These are phyloP conservation scores for Ceratobasidium sp. DNA, from an alignment of 1,284 basidiomycete species.

Conservation along the genomic window DNA sequence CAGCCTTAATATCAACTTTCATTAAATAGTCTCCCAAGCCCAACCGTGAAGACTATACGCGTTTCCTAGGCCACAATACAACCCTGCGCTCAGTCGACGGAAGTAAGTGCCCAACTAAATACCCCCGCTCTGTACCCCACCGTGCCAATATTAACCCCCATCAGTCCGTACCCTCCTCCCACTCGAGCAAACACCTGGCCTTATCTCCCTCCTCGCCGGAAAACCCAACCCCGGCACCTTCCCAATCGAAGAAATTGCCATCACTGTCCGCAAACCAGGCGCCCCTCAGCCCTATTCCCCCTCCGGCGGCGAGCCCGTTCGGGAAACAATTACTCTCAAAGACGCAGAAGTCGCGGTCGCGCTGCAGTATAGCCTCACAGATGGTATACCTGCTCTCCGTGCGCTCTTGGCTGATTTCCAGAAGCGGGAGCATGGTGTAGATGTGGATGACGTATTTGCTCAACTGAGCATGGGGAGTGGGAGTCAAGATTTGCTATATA, in stretches of 20 bases:
- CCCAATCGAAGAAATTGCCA: slow-evolving; percentile 83
- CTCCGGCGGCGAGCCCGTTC: slow-evolving; percentile 54
- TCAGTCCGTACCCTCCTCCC: slow-evolving; percentile 76
- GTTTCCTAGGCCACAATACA: slow-evolving; percentile 33
- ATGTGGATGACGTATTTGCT: slow-evolving; percentile 74
- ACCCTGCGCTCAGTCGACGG: slow-evolving; percentile 27
- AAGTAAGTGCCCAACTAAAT: slow-evolving; percentile 13
- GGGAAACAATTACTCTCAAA: slow-evolving; percentile 66
- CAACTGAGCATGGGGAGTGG: slow-evolving; percentile 83
- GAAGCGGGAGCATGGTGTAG: slow-evolving; percentile 71
- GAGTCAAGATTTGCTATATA: slow-evolving; percentile 90
- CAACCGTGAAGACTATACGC: slow-evolving; percentile 20
- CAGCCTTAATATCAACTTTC: neutral
- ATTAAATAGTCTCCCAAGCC: slow-evolving; percentile 16
- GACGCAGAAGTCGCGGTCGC: slow-evolving; percentile 70
- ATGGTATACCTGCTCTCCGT: slow-evolving; percentile 73
- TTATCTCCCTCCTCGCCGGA: slow-evolving; percentile 89
- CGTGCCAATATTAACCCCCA: neutral
- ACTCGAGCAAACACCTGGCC: slow-evolving; percentile 80
- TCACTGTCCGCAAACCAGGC: slow-evolving; percentile 68
- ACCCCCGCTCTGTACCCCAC: neutral
- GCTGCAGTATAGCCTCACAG: slow-evolving; percentile 84
- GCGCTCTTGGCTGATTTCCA: slow-evolving; percentile 78
- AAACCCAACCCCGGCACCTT: slow-evolving; percentile 93
- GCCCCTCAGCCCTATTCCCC: slow-evolving; percentile 47